Evolutionary conservation across 148 eudicot genomes (phyloP).

Genomic region (Limonium bicolor): DNA sequence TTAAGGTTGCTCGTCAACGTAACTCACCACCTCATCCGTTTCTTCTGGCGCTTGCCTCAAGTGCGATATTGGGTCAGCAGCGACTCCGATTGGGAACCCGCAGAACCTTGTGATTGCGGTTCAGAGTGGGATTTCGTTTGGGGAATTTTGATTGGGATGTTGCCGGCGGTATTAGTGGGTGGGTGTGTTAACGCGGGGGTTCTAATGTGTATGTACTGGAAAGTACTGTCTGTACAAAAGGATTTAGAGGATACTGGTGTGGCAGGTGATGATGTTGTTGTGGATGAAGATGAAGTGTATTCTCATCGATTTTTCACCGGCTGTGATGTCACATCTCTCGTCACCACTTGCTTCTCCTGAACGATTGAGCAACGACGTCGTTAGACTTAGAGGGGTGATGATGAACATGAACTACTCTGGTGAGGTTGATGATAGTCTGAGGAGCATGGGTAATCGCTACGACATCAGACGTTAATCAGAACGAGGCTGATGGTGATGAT

Average conservation of each 20-base stretch:
- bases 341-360: too few relatives aligned
- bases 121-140: constrained; percentile 26
- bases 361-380: too few relatives aligned
- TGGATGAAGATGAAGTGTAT: constrained; percentile 36
- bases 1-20: constrained; percentile 69
- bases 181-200: constrained; percentile 30
- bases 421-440: too few relatives aligned
- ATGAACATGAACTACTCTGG: too few relatives aligned
- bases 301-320: constrained; percentile 57
- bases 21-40: constrained; percentile 84
- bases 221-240: constrained; percentile 42
- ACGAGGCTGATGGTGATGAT: too few relatives aligned
- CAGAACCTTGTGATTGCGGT: constrained; percentile 40
- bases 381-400: too few relatives aligned
- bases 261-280: too few relatives aligned
- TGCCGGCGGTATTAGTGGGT: constrained; percentile 41
- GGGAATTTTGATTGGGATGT: constrained; percentile 18
- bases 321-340: constrained; percentile 9
- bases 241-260: constrained; percentile 41
- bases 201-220: constrained; percentile 60
- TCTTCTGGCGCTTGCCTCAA: constrained; percentile 72
- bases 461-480: too few relatives aligned
- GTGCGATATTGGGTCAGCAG: constrained; percentile 21
- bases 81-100: constrained; percentile 14
- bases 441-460: too few relatives aligned